These are phyloP conservation scores for Kokia cookei DNA, from an alignment of 441 rosid genomes.

Conservation along the genomic window DNA sequence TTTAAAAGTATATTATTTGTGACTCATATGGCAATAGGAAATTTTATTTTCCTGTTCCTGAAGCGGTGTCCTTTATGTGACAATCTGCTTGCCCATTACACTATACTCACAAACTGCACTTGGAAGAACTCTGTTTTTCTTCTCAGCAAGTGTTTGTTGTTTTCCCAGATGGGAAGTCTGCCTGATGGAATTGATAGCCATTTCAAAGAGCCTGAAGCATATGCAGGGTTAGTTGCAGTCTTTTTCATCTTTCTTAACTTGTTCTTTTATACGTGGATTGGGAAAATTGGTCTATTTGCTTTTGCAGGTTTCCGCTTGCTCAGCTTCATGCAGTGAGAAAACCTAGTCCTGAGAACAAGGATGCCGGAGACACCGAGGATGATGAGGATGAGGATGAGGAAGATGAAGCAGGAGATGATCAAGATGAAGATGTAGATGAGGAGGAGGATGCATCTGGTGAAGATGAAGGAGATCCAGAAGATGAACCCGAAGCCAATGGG, in stretches of 20 bases:
- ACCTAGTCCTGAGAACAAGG: conserved; percentile 39
- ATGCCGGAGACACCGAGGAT: conserved; percentile 45
- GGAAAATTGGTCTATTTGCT: neutral
- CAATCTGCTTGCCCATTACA: neutral
- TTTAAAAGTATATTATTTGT: neutral
- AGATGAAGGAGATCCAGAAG: conserved; percentile 35
- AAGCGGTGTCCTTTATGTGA: neutral
- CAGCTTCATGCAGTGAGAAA: conserved; percentile 31
- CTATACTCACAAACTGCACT: neutral
- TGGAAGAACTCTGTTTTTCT: neutral
- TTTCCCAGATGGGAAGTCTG: conserved; percentile 30
- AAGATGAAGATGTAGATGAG: conserved; percentile 30
- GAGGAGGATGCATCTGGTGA: conserved; percentile 32
- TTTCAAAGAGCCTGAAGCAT: conserved; percentile 17
- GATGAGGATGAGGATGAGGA: conserved; percentile 28
- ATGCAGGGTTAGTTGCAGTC: conserved; percentile 29
- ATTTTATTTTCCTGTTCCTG: neutral
- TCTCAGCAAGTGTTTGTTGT: conserved; percentile 6
- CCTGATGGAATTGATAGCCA: conserved; percentile 19
- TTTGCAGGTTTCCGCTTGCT: conserved; percentile 34
- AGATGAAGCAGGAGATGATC: conserved; percentile 21
- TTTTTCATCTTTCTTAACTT: conserved; percentile 1
- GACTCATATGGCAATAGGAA: neutral
- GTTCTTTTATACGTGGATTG: neutral
- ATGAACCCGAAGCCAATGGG: conserved; percentile 39